Evolutionary conservation across 2,329 filamentous ascomycete species (phyloP).

Genomic region (Fusarium compactum): DNA sequence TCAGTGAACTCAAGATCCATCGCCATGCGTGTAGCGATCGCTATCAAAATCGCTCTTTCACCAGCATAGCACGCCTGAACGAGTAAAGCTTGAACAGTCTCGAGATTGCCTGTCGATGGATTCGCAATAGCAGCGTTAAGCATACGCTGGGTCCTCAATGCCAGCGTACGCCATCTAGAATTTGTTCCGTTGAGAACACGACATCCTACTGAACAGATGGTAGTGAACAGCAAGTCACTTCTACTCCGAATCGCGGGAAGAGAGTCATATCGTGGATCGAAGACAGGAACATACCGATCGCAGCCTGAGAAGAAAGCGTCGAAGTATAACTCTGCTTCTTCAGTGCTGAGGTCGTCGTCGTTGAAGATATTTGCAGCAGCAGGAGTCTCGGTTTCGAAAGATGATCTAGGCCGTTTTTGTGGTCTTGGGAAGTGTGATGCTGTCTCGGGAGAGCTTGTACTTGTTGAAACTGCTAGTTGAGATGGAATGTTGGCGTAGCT

Average conservation of each 20-base stretch:
- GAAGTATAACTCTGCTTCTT: conserved; percentile 16
- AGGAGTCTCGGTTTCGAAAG: conserved; percentile 5
- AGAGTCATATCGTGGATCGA: background rate
- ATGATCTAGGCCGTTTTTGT: background rate
- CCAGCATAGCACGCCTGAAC: conserved; percentile 24
- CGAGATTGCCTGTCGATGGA: conserved; percentile 1
- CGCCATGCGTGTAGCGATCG: conserved; percentile 18
- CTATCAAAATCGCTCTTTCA: conserved; percentile 11
- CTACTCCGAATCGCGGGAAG: background rate
- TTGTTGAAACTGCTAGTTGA: background rate
- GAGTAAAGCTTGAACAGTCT: conserved; percentile 13
- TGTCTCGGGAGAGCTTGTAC: conserved; percentile 5
- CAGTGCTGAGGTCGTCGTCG: background rate
- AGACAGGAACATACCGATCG: conserved; percentile 15
- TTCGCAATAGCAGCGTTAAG: conserved; percentile 22
- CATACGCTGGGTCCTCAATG: conserved; percentile 14
- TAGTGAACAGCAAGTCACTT: conserved; percentile 2
- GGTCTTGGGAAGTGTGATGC: background rate
- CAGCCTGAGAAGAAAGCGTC: conserved; percentile 23
- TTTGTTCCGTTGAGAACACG: conserved; percentile 17
- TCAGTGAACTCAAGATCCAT: conserved; percentile 19
- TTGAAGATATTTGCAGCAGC: background rate
- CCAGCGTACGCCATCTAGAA: conserved; percentile 1
- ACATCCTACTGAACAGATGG: conserved; percentile 22
- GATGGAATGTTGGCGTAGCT: background rate